Base-by-base conservation (phyloP, 2,329 filamentous ascomycete species). In the Mycocentrospora acerina region DNA sequence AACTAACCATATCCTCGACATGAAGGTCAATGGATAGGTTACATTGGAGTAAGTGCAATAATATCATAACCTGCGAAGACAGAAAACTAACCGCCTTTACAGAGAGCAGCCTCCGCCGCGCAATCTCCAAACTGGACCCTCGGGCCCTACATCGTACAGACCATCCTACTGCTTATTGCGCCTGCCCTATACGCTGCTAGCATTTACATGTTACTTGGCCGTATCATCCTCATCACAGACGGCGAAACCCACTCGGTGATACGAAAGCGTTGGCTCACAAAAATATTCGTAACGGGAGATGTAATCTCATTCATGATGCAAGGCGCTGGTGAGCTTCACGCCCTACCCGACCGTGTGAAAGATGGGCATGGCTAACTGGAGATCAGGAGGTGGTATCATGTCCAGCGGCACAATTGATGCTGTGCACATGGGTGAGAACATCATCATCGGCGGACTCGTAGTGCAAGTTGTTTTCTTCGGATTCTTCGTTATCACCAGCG, bases 391-490 rank as follows among this genome's bases (percentile, higher is more conserved):
- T 14, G 52, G 54, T 7, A 51, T 57, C 8, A 43, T 50, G 26
- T 47, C 52, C 3, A 38, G 22, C 14, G 48, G 37, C 3, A 46
- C 40, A 2, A 10, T 46, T 9, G 26, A 30, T 3, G 19, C 38
- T 1, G 22, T 48, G 29, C 41, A 54, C 7, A 24, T 32, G 2
- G 54, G 54, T 7, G 43, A 54, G n/a, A 44, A 51, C 13, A 39
- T 55, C 32, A 55, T 59, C 32, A 42, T 59, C 15, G 43, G 35
- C 4, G 55, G 55, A 8, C 62, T 78, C 3, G 57, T 70, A 13
- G 53, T 77, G 17, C 74, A 79, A 39, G 57, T 78, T 13, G 24
- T 69, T 42, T 71, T 75, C 45, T 78, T 78, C 49, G 68, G 63
- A 4, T 60, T 76, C 44, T 78, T 78, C 59, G 64, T 74, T 30